Conservation (phyloP, 2,329 filamentous ascomycete genomes). For the Ascochyta rabiei region DNA sequence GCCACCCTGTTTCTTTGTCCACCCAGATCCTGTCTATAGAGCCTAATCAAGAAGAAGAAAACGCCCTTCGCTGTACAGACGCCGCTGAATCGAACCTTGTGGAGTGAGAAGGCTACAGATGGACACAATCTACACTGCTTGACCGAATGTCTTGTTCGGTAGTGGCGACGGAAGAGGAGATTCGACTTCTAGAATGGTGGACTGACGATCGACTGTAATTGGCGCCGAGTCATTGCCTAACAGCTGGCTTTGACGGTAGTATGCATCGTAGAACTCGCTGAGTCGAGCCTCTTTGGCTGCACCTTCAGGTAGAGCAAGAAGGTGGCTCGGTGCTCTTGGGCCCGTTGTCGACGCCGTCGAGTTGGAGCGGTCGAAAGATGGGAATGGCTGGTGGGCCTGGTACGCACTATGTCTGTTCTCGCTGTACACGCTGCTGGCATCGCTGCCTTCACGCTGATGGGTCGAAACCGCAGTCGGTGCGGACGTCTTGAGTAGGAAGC, state of each 20-base stretch:
- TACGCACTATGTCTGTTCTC: slow-evolving; percentile 31
- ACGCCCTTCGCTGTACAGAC: slow-evolving; percentile 4
- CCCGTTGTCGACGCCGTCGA: slow-evolving; percentile 28
- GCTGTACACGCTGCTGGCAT: slow-evolving; percentile 45
- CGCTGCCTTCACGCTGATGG: slow-evolving; percentile 39
- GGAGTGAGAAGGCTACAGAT: background rate
- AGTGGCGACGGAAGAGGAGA: slow-evolving; percentile 34
- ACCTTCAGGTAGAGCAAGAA: slow-evolving; percentile 16
- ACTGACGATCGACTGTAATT: slow-evolving; percentile 24
- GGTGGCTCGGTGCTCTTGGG: slow-evolving; percentile 25
- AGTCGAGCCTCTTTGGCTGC: slow-evolving; percentile 33
- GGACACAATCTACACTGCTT: slow-evolving; percentile 3
- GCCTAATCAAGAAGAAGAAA: background rate
- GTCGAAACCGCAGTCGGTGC: slow-evolving; percentile 12
- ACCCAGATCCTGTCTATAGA: background rate
- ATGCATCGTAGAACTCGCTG: slow-evolving; percentile 50
- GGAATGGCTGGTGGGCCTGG: slow-evolving; percentile 23
- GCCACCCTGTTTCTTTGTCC: background rate
- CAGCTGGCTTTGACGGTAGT: slow-evolving; percentile 36
- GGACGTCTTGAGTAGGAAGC: background rate
- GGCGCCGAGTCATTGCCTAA: slow-evolving; percentile 19
- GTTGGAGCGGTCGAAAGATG: slow-evolving; percentile 12
- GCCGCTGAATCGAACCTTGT: background rate
- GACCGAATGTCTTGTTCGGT: slow-evolving; percentile 18
- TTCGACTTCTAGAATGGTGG: slow-evolving; percentile 39